Evolutionary conservation across 1,284 basidiomycete genomes (phyloP), one percentile per base, ranked within the genome.

Genomic region (Porodaedalea pini): DNA sequence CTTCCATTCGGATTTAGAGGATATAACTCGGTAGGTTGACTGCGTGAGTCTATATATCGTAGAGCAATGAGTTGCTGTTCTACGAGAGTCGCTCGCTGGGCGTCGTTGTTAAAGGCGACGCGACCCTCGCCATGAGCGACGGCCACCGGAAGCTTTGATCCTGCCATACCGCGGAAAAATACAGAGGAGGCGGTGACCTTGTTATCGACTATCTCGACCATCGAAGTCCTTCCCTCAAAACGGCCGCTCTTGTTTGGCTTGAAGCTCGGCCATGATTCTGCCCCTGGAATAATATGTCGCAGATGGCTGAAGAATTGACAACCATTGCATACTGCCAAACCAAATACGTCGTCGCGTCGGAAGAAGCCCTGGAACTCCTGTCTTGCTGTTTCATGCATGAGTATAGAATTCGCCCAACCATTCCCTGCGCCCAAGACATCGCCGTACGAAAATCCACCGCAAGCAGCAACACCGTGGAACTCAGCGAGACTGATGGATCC

Each of bases 371-470:
- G 68, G 70, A 99, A 98, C 68, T 94, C 88, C 31, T 70, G 73
- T 29, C 90, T 79, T 1, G 92, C 91, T 2, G 71, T 76, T 29
- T 79, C 74, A 72, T 98, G 89, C 49, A 97, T 82, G 29, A 97
- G 79, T 27, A 94, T 88, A 15, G 94, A 94, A 69, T 95, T 88
- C 4, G 96, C 95, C 97, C 97, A 99, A 34, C 97, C 97, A 68
- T 90, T 94, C 13, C 96, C 97, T 4, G 97, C 96, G 36, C 97
- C 96, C 8, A 99, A 82, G 11, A 99, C 96, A 71, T 99, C 96
- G 54, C 96, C 97, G 68, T 98, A 99, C 10, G 95, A 98, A 80
- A 99, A 99, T 4, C 96, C 96, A 58, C 96, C 96, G 67, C 95
- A 98, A 0, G 96, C 96, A 2, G 92, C 96, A 54, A 99, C 70